Percentiles rank a stretch among this genome's conserved stretches.
phyloP scores from a whole-genome alignment of 768 basidiomycete genomes.

The Serendipita sp. region DNA sequence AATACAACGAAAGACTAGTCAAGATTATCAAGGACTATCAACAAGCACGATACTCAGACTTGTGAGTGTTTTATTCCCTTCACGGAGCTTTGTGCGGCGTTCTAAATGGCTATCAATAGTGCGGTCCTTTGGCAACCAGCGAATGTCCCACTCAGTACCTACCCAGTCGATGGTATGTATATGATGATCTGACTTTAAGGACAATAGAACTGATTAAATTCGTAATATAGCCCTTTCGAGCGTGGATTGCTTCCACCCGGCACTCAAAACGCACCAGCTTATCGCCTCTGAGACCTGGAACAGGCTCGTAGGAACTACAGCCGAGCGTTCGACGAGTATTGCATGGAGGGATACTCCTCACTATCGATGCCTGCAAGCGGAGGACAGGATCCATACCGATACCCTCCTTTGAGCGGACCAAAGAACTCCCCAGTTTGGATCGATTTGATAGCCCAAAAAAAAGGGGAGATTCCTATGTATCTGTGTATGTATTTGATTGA shows the following conservation, averaged over 20 bases:
- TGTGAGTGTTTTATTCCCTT: background rate
- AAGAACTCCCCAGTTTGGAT: background rate
- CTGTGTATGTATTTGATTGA: too few species aligned
- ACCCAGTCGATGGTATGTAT: constrained; percentile 6
- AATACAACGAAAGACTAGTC: constrained; percentile 4
- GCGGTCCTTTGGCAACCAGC: constrained; percentile 7
- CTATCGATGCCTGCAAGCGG: constrained; percentile 3
- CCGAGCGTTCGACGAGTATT: background rate
- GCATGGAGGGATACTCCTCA: background rate
- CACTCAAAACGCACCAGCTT: background rate
- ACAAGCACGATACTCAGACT: background rate
- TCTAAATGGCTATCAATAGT: background rate
- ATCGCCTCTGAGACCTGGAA: constrained; percentile 4
- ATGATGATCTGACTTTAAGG: background rate
- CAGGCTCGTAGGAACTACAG: background rate
- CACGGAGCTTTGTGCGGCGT: background rate
- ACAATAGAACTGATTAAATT: background rate
- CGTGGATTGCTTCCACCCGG: constrained; percentile 9
- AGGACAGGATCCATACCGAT: constrained; percentile 3
- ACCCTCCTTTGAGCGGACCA: background rate
- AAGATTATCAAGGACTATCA: constrained; percentile 9
- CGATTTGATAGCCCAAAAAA: background rate
- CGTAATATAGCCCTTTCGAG: constrained; percentile 4
- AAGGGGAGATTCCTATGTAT: background rate
- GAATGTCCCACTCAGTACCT: background rate